These are phyloP conservation scores for Microcera coccophila DNA, from an alignment of 2,329 filamentous ascomycete genomes.

Conservation along the genomic window DNA sequence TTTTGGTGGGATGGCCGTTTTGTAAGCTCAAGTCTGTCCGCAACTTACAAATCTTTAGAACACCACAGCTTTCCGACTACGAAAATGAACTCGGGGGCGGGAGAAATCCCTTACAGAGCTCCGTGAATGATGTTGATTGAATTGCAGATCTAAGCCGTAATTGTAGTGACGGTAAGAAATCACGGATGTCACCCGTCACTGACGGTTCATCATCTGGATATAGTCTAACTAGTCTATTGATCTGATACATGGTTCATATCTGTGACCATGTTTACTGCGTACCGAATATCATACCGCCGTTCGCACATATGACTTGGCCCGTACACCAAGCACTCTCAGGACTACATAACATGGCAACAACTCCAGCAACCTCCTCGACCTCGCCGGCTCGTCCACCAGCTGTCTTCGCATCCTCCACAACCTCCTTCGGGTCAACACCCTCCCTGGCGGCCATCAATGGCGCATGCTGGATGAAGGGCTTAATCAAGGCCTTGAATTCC, in stretches of 20 bases:
- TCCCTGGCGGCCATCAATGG: slow-evolving; percentile 24
- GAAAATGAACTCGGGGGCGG: too few species aligned
- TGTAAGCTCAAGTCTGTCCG: not conserved
- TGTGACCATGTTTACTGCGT: slow-evolving; percentile 18
- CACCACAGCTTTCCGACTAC: too few species aligned
- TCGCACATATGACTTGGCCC: slow-evolving; percentile 27
- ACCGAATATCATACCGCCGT: slow-evolving; percentile 28
- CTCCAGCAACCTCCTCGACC: slow-evolving; percentile 23
- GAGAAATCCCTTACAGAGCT: too few species aligned
- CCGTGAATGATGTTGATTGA: too few species aligned
- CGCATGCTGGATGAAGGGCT: slow-evolving; percentile 28
- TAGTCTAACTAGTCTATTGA: slow-evolving; percentile 12
- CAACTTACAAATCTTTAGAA: not conserved
- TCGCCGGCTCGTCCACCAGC: slow-evolving; percentile 24
- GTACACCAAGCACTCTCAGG: slow-evolving; percentile 28
- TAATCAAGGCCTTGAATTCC: slow-evolving; percentile 27
- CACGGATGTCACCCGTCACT: too few species aligned
- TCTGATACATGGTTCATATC: slow-evolving; percentile 1
- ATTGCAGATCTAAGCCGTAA: too few species aligned
- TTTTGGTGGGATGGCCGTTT: not conserved
- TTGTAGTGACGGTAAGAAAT: too few species aligned
- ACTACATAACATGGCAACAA: slow-evolving; percentile 24
- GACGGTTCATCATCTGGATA: slow-evolving; percentile 1
- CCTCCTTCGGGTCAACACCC: slow-evolving; percentile 21
- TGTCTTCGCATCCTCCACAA: slow-evolving; percentile 27